Conservation (phyloP, 176 grass and related monocot genomes). For the Tillandsia leiboldiana region DNA sequence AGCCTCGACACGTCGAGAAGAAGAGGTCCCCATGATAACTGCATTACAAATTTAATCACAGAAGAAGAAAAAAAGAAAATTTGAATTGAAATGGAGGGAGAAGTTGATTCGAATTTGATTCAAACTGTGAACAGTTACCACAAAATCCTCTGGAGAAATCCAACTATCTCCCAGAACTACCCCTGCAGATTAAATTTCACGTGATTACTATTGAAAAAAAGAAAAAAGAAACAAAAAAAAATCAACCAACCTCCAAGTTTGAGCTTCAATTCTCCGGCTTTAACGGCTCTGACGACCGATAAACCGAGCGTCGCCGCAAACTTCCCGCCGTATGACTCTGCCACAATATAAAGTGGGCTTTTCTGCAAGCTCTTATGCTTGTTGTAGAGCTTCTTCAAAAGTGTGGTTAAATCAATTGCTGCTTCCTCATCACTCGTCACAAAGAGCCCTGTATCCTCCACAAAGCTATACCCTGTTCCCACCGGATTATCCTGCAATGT, state of each 20-base stretch:
- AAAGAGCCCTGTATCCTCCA: conserved; percentile 47
- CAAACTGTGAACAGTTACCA: conserved; percentile 24
- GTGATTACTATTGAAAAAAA: neutral
- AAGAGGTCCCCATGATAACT: conserved; percentile 65
- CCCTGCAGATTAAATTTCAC: conserved; percentile 17
- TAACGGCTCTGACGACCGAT: conserved; percentile 42
- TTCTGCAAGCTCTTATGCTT: conserved; percentile 16
- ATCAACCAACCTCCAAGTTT: conserved; percentile 37
- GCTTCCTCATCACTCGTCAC: conserved; percentile 58
- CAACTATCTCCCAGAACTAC: conserved; percentile 75
- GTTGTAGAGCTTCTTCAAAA: conserved; percentile 40
- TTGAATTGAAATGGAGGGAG: too few species aligned
- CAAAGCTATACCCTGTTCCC: conserved; percentile 81
- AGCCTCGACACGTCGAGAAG: conserved; percentile 64
- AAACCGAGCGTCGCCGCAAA: conserved; percentile 70
- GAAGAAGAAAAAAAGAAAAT: neutral
- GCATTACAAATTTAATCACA: neutral
- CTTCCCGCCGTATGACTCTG: conserved; percentile 95
- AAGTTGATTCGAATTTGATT: neutral
- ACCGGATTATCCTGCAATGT: conserved; percentile 69
- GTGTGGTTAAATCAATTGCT: conserved; percentile 52
- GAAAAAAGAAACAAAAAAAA: neutral
- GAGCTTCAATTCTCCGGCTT: conserved; percentile 22
- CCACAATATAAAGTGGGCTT: conserved; percentile 73
- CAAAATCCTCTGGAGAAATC: conserved; percentile 82